Evolutionary conservation across 768 basidiomycete species (phyloP), one percentile per base, ranked within the genome.

Genomic region (Mycena rebaudengoi): DNA sequence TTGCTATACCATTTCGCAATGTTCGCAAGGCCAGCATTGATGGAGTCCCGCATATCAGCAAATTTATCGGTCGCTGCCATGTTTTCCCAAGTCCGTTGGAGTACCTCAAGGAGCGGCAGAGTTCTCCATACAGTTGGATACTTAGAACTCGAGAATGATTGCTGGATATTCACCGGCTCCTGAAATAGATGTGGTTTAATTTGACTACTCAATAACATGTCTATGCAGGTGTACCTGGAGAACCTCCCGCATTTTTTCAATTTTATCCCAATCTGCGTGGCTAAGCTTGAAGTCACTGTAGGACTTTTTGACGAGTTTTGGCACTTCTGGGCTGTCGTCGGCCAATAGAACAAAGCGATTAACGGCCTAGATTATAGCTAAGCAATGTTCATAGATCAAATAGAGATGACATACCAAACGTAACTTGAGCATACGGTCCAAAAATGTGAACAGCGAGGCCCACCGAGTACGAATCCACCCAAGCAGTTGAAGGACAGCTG

Each of bases 1-100:
- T 64, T 54, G 4, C 33, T 29, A 41, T 75, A 75, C 72, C 72
- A 77, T 45, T 77, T 77, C 7, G 65, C 39, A 13, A 76, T 55
- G 26, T 71, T 77, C 0, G 44, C 61, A 18, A 76, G 62, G 1
- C 74, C 75, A 30, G 65, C 63, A 16, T 58, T 14, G 32, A 77
- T 69, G 3, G 69, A 71, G 14, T 56, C 20, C 6, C 61, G 30
- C 18, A 77, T 54, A 25, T 41, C 25, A 10, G 10, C 32, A 30
- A 73, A 73, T 52, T 70, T 69, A 4, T 64, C 46, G 1, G 48
- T 16, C 7, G 61, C 54, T 5, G 64, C 28, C 48, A 76, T 62
- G 6, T 49, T 70, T 4, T 29, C 51, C 76, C 73, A 76, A 4
- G 48, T 28, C 3, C 52, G 30, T 35, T 40, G 51, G 11, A 77